phyloP scores from a whole-genome alignment of 163 green algal species.

The Chloromonas sp. region DNA sequence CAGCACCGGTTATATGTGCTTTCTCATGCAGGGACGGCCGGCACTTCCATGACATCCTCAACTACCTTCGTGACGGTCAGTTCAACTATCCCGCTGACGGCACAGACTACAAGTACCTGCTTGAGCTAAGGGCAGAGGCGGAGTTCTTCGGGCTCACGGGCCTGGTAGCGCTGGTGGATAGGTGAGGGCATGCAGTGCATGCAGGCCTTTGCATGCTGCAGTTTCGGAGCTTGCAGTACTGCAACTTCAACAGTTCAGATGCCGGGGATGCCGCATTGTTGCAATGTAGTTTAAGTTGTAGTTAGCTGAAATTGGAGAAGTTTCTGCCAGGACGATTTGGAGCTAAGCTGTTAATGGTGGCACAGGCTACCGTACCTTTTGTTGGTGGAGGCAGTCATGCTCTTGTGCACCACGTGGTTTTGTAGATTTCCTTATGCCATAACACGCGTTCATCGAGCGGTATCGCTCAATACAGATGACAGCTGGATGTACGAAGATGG shows the following conservation, averaged over 20 bases:
- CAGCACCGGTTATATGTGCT: neutral
- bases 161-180: conserved; percentile 55
- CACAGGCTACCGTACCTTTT: too few relatives aligned
- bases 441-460: too few relatives aligned
- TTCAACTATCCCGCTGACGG: conserved; percentile 50
- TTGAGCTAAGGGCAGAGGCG: conserved; percentile 64
- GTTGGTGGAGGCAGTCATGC: too few relatives aligned
- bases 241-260: too few relatives aligned
- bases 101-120: conserved; percentile 41
- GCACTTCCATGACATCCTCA: conserved; percentile 67
- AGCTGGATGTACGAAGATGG: conserved; percentile 38
- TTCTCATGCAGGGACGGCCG: conserved; percentile 40
- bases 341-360: too few relatives aligned
- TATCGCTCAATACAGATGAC: too few relatives aligned
- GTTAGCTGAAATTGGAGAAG: too few relatives aligned
- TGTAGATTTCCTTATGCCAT: too few relatives aligned
- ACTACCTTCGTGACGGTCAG: conserved; percentile 42
- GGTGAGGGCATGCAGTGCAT: neutral
- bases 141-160: conserved; percentile 63
- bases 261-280: neutral
- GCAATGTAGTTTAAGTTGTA: neutral
- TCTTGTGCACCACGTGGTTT: too few relatives aligned
- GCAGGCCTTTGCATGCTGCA: neutral
- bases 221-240: too few relatives aligned
- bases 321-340: too few relatives aligned